Evolutionary conservation across 2,329 filamentous ascomycete genomes (phyloP).

Genomic region (Beauveria caledonica): DNA sequence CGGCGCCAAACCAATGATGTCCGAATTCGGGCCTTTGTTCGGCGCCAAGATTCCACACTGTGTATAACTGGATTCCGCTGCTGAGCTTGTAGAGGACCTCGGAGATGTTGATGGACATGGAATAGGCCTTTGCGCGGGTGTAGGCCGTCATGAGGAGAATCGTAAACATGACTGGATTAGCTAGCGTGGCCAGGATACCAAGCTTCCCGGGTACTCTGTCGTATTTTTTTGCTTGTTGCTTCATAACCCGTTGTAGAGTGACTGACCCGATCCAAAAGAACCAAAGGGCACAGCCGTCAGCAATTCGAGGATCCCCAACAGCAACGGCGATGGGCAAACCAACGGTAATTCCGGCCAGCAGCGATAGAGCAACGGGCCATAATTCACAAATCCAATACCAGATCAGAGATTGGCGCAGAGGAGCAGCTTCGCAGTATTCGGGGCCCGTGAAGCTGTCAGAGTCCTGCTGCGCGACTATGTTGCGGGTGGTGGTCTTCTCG

Average conservation of each 20-base stretch:
- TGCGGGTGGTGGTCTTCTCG: not conserved
- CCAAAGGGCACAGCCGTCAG: constrained; percentile 40
- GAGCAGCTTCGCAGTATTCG: not conserved
- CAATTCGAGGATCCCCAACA: constrained; percentile 26
- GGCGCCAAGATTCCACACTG: constrained; percentile 24
- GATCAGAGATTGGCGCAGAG: not conserved
- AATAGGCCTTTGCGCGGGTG: constrained; percentile 29
- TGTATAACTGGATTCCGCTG: constrained; percentile 26
- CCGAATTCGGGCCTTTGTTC: constrained; percentile 11
- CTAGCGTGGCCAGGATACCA: constrained; percentile 27
- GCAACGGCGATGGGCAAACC: constrained; percentile 33
- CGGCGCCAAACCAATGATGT: constrained; percentile 34
- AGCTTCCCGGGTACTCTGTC: not conserved
- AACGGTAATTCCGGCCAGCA: constrained; percentile 26
- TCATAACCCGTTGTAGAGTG: constrained; percentile 29
- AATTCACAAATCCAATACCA: constrained; percentile 7
- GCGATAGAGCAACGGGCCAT: constrained; percentile 24
- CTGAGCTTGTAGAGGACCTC: constrained; percentile 23
- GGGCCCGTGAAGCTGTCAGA: not conserved
- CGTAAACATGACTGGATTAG: constrained; percentile 41
- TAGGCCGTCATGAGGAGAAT: constrained; percentile 38
- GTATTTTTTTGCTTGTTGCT: constrained; percentile 11
- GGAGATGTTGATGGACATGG: constrained; percentile 23
- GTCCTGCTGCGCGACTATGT: not conserved
- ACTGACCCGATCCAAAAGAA: constrained; percentile 40